phyloP scores from a whole-genome alignment of 495 filamentous ascomycete genomes.

The Neurospora sp. region DNA sequence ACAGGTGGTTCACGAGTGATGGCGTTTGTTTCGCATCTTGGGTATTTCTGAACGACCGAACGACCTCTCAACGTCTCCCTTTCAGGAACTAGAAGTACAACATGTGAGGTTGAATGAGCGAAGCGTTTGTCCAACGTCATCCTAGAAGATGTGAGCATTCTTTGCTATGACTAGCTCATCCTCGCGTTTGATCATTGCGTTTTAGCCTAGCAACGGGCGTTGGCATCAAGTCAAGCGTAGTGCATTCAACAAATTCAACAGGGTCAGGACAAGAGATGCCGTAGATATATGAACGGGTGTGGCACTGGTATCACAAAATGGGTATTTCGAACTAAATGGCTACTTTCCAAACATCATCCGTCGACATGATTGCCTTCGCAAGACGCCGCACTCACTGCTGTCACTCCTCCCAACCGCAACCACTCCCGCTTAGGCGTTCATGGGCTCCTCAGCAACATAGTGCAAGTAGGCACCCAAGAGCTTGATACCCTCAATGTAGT shows the following conservation, averaged over 20 bases:
- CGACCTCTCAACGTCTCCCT: background rate
- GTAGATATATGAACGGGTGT: background rate
- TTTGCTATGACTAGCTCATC: background rate
- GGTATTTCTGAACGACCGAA: background rate
- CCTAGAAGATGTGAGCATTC: background rate
- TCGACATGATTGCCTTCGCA: background rate
- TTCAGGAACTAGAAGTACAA: background rate
- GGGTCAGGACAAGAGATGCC: background rate
- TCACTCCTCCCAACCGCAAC: background rate
- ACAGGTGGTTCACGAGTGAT: background rate
- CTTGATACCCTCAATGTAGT: constrained; percentile 99
- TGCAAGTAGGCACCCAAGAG: constrained; percentile 90
- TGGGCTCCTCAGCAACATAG: constrained; percentile 88
- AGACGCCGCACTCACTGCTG: background rate
- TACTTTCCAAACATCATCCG: background rate
- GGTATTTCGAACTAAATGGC: background rate
- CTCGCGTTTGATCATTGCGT: background rate
- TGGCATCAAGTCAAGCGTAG: background rate
- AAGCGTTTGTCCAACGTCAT: background rate
- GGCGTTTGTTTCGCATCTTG: background rate
- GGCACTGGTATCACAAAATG: background rate
- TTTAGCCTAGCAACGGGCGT: background rate
- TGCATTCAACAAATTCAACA: background rate
- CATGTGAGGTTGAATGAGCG: background rate
- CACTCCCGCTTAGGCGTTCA: constrained; percentile 14